These are phyloP conservation scores for Gaultheria prostrata DNA, from an alignment of 148 eudicot genomes.

Conservation along the genomic window DNA sequence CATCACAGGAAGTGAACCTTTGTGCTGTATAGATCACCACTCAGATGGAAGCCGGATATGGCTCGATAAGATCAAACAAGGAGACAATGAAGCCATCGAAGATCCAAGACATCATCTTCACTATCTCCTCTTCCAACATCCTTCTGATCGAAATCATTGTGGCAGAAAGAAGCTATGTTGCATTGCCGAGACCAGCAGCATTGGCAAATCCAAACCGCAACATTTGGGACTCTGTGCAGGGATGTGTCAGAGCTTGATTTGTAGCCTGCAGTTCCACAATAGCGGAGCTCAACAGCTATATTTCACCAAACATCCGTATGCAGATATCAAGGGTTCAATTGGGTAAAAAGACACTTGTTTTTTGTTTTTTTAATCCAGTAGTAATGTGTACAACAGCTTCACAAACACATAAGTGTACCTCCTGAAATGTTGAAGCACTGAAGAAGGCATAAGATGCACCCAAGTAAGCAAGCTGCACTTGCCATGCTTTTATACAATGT, in stretches of 20 bases:
- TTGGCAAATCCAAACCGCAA: not conserved
- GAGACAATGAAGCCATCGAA: not conserved
- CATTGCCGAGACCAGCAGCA: not conserved
- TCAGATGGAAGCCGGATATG: not conserved
- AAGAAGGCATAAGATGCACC: not conserved
- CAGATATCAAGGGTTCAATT: not conserved
- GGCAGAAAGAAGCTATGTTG: not conserved
- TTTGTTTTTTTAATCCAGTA: too few species aligned
- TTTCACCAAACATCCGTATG: not conserved
- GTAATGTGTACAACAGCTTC: not conserved
- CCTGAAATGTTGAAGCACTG: not conserved
- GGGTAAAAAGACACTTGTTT: not conserved
- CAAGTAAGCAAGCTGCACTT: not conserved
- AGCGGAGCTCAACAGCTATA: not conserved
- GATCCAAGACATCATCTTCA: not conserved
- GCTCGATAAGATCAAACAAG: not conserved
- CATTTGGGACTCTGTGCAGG: not conserved
- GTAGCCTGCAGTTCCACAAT: not conserved
- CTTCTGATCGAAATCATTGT: not conserved
- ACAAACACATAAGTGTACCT: not conserved
- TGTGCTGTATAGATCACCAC: not conserved
- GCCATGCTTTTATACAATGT: not conserved
- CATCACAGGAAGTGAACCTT: not conserved
- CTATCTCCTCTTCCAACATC: slow-evolving; percentile 4
- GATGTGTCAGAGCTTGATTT: not conserved